phyloP scores from a whole-genome alignment of 1,284 basidiomycete genomes.

The Ustilago shanxiensis region DNA sequence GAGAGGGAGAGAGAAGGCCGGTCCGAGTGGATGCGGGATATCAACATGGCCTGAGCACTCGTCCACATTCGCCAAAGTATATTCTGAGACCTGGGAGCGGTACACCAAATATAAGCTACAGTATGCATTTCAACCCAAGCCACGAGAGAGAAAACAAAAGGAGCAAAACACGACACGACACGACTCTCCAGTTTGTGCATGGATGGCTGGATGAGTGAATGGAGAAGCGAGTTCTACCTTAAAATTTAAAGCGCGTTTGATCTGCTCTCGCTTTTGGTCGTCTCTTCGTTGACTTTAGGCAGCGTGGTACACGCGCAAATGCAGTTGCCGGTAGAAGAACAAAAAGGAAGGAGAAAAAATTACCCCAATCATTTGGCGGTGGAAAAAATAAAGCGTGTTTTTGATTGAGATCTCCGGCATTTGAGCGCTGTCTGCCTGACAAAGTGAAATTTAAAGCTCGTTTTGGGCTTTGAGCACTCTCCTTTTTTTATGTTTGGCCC shows the following conservation, averaged over 20 bases:
- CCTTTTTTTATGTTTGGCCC: neutral
- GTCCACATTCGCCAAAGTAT: neutral
- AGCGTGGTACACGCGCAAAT: no score
- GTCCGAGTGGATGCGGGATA: neutral
- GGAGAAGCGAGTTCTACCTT: neutral
- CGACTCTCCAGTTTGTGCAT: neutral
- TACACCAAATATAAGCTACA: neutral
- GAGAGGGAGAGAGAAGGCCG: neutral
- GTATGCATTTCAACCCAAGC: neutral
- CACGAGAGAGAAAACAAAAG: neutral
- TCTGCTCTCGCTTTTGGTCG: neutral
- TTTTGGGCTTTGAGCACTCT: neutral
- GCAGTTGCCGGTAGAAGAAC: no score
- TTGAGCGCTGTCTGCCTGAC: constrained; percentile 12
- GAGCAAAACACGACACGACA: neutral
- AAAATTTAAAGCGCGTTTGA: constrained; percentile 2
- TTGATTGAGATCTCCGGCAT: constrained; percentile 4
- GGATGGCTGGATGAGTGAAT: neutral
- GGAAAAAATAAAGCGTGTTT: constrained; percentile 4
- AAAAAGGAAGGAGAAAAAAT: no score
- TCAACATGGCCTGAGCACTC: constrained; percentile 10
- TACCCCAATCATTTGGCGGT: no score
- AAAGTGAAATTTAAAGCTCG: constrained; percentile 17
- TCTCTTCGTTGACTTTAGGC: no score
- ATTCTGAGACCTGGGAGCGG: no score